Percentiles rank a stretch among this genome's conserved stretches.
phyloP scores from a whole-genome alignment of 2,329 filamentous ascomycete species.

The Coniochaeta pulveracea region DNA sequence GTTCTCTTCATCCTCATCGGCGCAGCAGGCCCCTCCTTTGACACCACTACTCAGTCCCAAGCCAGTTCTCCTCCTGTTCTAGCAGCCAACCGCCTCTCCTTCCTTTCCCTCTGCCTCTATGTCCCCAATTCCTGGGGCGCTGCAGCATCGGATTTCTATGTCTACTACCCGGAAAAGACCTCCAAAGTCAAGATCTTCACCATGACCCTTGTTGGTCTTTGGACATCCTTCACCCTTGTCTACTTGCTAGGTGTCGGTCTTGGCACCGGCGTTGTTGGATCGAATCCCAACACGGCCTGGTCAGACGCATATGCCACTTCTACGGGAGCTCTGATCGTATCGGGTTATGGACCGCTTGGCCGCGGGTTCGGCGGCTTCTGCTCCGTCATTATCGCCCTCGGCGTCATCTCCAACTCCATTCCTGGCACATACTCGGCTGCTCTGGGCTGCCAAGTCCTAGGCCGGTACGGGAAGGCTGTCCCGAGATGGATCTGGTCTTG shows the following conservation, averaged over 20 bases:
- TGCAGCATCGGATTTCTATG: constrained; percentile 55
- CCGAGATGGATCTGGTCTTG: constrained; percentile 57
- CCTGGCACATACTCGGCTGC: constrained; percentile 53
- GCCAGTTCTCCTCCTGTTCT: constrained; percentile 37
- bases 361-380: constrained; percentile 56
- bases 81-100: constrained; percentile 49
- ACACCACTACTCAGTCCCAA: constrained; percentile 35
- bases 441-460: constrained; percentile 58
- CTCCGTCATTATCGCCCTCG: constrained; percentile 51
- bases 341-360: constrained; percentile 42
- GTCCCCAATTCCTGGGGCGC: constrained; percentile 53
- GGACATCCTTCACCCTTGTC: constrained; percentile 46
- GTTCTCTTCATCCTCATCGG: constrained; percentile 51
- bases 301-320: constrained; percentile 42
- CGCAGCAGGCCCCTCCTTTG: constrained; percentile 47
- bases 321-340: constrained; percentile 53
- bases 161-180: constrained; percentile 29
- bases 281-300: constrained; percentile 36
- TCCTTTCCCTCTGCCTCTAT: constrained; percentile 58
- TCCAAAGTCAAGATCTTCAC: constrained; percentile 30
- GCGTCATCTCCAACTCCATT: constrained; percentile 54
- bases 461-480: constrained; percentile 41
- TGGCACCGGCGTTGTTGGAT: constrained; percentile 44
- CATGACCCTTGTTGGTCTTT: constrained; percentile 44
- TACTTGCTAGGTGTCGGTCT: constrained; percentile 52